Base-by-base conservation (phyloP, 2,329 filamentous ascomycete genomes). In the Orbilia oligospora region DNA sequence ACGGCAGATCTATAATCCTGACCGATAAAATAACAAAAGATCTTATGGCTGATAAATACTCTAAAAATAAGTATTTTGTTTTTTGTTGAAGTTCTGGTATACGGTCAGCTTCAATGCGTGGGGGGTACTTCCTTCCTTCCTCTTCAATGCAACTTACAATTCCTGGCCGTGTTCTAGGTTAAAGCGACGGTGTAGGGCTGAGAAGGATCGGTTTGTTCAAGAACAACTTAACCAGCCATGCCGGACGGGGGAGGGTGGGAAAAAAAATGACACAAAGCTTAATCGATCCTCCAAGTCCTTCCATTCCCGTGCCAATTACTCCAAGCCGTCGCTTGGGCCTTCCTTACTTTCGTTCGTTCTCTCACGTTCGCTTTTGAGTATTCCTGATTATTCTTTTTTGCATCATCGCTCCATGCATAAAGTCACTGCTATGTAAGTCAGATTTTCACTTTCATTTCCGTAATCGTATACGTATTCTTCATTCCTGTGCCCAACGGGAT, bases 281-380 rank as follows among this genome's bases (percentile, higher is more conserved):
- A 61, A 61, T 58, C 36, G 16, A 27, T 27, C 8, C 3, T 8
- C 36, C 36, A 61, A 44, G 56, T 9, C 24, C 56, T 61, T 58
- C 33, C 20, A 61, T 61, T 44, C 56, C 33, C 56, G 56, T 61
- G 56, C 56, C 56, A 61, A 61, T 61, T n/a, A 9, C 27, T 18
- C 24, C 14, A 49, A 14, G n/a, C 8, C 36, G 27, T 30, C 56
- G 56, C 56, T 61, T 61, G 56, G 56, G 56, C 56, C 24, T 61
- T 61, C 55, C 53, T 56, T 38, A n/a, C 53, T 3, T 61, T 30
- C 27, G 27, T 61, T 56, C 53, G 22, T 61, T 61, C 33, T 61
- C n/a, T 20, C 22, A 22, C n/a, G 2, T 58, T 61, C 56, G 33
- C 56, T 24, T 24, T 12, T 3, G 30, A 27, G 56, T 44, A 44